Evolutionary conservation across 2,329 filamentous ascomycete species (phyloP).

Genomic region (Xylariaceae sp.): DNA sequence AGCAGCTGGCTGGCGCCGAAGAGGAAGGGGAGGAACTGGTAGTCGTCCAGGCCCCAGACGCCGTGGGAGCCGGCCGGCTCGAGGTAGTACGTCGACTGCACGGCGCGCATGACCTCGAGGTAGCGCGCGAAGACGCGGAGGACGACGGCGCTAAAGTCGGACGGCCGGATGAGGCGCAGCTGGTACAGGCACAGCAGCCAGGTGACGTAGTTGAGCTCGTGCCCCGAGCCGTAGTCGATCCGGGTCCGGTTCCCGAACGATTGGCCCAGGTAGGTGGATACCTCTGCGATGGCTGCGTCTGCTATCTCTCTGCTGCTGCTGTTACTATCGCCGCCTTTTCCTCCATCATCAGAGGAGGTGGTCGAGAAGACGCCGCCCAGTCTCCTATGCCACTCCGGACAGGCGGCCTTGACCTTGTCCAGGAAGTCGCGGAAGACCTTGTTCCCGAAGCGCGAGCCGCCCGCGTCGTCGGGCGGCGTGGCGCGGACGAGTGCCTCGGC

Average conservation of each 20-base stretch:
- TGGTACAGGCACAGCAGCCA: slow-evolving; percentile 95
- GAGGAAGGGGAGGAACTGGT: slow-evolving; percentile 93
- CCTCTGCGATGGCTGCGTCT: slow-evolving; percentile 58
- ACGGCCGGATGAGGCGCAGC: slow-evolving; percentile 55
- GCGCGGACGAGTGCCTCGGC: slow-evolving; percentile 60
- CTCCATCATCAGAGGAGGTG: too few relatives aligned
- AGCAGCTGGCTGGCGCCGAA: slow-evolving; percentile 89
- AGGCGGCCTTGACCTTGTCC: slow-evolving; percentile 56
- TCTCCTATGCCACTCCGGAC: slow-evolving; percentile 55
- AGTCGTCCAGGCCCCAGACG: slow-evolving; percentile 96
- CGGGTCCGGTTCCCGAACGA: slow-evolving; percentile 80
- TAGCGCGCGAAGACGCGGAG: slow-evolving; percentile 79
- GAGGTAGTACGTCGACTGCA: slow-evolving; percentile 92
- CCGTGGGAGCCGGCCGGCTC: slow-evolving; percentile 96
- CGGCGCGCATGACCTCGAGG: slow-evolving; percentile 74
- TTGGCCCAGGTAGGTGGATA: slow-evolving; percentile 73
- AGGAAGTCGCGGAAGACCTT: slow-evolving; percentile 82
- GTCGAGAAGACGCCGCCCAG: slow-evolving; percentile 51
- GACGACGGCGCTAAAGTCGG: slow-evolving; percentile 69
- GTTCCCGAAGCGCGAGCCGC: slow-evolving; percentile 90
- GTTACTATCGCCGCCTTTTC: too few relatives aligned
- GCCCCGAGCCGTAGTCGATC: slow-evolving; percentile 95
- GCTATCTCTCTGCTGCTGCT: too few relatives aligned
- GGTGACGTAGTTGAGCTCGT: slow-evolving; percentile 94
- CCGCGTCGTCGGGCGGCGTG: slow-evolving; percentile 78